Percentiles rank a stretch among this genome's conserved stretches.
Conservation (phyloP, 805 yeast species). For the Sugiyamaella smithiae region DNA sequence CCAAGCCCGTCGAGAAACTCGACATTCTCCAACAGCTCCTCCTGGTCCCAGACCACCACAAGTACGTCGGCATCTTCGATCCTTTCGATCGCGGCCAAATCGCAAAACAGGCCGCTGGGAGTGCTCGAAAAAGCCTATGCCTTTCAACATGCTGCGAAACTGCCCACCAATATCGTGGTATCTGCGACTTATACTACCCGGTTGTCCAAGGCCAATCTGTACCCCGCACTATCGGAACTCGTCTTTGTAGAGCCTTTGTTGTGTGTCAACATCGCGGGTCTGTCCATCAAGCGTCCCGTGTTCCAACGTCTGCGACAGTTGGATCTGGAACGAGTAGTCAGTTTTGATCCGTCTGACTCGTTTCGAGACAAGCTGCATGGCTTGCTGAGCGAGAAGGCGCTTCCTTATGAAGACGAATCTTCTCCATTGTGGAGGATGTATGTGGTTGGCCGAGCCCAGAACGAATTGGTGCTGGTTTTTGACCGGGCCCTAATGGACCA, state of each 20-base stretch:
- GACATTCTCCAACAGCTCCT: slow-evolving; percentile 4
- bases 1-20: slow-evolving; percentile 7
- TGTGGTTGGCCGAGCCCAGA: slow-evolving; percentile 6
- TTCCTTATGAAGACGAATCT: slow-evolving; percentile 8
- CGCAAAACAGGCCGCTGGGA: slow-evolving; percentile 9
- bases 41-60: neutral
- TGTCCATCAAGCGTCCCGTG: slow-evolving; percentile 9
- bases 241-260: slow-evolving; percentile 14
- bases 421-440: slow-evolving; percentile 15
- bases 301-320: slow-evolving; percentile 5
- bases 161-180: slow-evolving; percentile 6
- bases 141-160: neutral
- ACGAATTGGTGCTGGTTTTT: slow-evolving; percentile 16
- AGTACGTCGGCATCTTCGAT: slow-evolving; percentile 6
- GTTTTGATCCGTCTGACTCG: slow-evolving; percentile 6
- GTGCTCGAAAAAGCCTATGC: slow-evolving; percentile 8
- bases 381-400: neutral
- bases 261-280: slow-evolving; percentile 10
- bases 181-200: slow-evolving; percentile 11
- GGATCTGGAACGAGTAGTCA: slow-evolving; percentile 12
- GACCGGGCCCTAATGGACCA: slow-evolving; percentile 22
- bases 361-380: neutral
- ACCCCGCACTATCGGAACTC: slow-evolving; percentile 12
- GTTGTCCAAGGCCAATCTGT: slow-evolving; percentile 1
- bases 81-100: slow-evolving; percentile 6